These are phyloP conservation scores for Usnea hakonensis DNA, from an alignment of 495 filamentous ascomycete genomes.

Conservation along the genomic window DNA sequence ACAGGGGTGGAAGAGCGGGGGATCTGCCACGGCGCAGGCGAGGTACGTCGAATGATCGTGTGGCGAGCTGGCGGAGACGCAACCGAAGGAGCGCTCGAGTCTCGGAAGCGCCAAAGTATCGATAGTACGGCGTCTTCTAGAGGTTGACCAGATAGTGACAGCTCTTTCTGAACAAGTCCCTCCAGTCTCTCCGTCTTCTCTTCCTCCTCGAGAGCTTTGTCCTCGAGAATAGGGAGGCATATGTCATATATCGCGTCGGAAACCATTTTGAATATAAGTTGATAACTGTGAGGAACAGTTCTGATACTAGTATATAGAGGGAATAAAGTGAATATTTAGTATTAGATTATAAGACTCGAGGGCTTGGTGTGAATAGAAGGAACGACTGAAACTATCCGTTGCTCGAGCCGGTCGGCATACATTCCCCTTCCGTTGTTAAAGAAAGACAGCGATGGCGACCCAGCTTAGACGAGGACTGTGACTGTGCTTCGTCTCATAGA, in stretches of 20 bases:
- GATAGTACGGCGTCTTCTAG: slow-evolving; percentile 89
- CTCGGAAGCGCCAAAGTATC: slow-evolving; percentile 84
- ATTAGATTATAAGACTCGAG: not conserved
- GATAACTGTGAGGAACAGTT: not conserved
- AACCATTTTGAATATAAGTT: slow-evolving; percentile 51
- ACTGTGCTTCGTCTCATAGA: not conserved
- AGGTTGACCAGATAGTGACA: slow-evolving; percentile 62
- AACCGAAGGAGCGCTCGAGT: slow-evolving; percentile 61
- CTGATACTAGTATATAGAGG: not conserved
- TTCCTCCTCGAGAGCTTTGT: slow-evolving; percentile 78
- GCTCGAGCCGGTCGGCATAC: slow-evolving; percentile 9
- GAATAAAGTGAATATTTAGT: not conserved
- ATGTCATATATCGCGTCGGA: slow-evolving; percentile 87
- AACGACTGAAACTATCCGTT: slow-evolving; percentile 6
- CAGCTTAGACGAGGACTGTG: slow-evolving; percentile 5
- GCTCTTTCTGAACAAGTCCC: slow-evolving; percentile 73
- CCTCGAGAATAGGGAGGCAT: slow-evolving; percentile 81
- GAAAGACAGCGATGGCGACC: not conserved
- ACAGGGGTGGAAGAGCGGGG: slow-evolving; percentile 64
- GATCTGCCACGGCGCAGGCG: slow-evolving; percentile 88
- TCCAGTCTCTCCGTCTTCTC: slow-evolving; percentile 91
- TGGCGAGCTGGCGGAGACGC: slow-evolving; percentile 79
- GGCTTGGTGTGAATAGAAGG: slow-evolving; percentile 8
- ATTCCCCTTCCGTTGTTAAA: not conserved
- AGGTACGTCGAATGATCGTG: slow-evolving; percentile 80